Conservation (phyloP, 2,329 filamentous ascomycete genomes). For the Cladophialophora immunda region DNA sequence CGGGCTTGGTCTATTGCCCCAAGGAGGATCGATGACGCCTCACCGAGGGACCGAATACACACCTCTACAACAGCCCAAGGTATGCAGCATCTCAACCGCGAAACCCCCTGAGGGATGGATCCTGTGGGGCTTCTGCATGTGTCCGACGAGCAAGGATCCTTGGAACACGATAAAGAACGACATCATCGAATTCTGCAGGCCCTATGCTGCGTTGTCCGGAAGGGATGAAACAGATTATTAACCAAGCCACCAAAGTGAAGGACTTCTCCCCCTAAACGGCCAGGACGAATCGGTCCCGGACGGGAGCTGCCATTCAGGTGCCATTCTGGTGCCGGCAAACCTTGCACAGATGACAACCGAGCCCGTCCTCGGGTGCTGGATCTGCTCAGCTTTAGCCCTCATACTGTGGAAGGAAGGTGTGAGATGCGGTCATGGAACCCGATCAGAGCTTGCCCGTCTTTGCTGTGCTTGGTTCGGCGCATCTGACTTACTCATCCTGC, state of each 20-base stretch:
- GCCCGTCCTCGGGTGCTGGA: not conserved
- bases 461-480: not conserved
- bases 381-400: not conserved
- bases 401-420: not conserved
- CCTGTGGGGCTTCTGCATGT: not conserved
- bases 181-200: not conserved
- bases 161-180: not conserved
- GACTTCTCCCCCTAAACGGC: not conserved
- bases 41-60: not conserved
- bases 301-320: constrained; percentile 1
- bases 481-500: not conserved
- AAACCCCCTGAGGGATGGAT: no score
- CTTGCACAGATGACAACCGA: not conserved
- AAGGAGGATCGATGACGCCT: no score
- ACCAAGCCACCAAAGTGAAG: not conserved
- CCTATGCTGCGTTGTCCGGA: not conserved
- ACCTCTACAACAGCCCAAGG: not conserved
- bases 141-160: not conserved
- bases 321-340: not conserved
- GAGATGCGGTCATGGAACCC: not conserved
- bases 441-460: not conserved
- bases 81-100: not conserved
- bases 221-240: constrained; percentile 1
- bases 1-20: not conserved
- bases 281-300: not conserved